Evolutionary conservation across 768 basidiomycete species (phyloP).

Genomic region (Calocera viscosa): DNA sequence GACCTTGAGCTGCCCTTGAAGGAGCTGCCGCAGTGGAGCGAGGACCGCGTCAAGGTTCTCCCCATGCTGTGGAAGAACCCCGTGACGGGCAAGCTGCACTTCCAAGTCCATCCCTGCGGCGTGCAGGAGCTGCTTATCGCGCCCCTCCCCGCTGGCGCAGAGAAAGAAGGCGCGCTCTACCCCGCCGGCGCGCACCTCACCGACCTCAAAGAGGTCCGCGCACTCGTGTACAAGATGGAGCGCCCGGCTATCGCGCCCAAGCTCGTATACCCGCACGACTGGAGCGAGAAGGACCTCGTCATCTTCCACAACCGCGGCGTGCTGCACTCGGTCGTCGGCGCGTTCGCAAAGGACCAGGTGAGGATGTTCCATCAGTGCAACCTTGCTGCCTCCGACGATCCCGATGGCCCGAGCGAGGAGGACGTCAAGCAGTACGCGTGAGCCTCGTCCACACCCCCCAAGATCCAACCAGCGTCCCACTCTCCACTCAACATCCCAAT

Average conservation of each 20-base stretch:
- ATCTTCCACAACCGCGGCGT: constrained; percentile 80
- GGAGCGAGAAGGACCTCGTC: constrained; percentile 60
- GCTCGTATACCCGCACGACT: constrained; percentile 82
- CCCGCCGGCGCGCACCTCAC: constrained; percentile 71
- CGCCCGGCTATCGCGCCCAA: constrained; percentile 74
- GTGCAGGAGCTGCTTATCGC: constrained; percentile 52
- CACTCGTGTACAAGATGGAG: constrained; percentile 72
- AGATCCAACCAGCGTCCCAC: neutral
- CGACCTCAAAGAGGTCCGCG: constrained; percentile 59
- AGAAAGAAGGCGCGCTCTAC: constrained; percentile 53
- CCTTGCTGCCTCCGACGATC: constrained; percentile 66
- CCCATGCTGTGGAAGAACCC: constrained; percentile 89
- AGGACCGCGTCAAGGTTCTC: constrained; percentile 55
- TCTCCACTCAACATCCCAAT: neutral
- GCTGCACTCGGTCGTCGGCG: constrained; percentile 65
- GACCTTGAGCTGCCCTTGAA: constrained; percentile 52
- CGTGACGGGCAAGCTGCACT: constrained; percentile 64
- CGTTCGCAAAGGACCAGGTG: constrained; percentile 50
- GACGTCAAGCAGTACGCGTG: constrained; percentile 53
- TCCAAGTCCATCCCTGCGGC: constrained; percentile 83
- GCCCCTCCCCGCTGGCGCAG: constrained; percentile 53
- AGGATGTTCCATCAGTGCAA: constrained; percentile 75
- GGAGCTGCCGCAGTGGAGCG: constrained; percentile 74
- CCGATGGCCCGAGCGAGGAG: constrained; percentile 51
- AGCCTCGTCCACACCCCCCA: neutral